Base-by-base conservation (phyloP, 306 rosid species). In the Medicago lupulina region DNA sequence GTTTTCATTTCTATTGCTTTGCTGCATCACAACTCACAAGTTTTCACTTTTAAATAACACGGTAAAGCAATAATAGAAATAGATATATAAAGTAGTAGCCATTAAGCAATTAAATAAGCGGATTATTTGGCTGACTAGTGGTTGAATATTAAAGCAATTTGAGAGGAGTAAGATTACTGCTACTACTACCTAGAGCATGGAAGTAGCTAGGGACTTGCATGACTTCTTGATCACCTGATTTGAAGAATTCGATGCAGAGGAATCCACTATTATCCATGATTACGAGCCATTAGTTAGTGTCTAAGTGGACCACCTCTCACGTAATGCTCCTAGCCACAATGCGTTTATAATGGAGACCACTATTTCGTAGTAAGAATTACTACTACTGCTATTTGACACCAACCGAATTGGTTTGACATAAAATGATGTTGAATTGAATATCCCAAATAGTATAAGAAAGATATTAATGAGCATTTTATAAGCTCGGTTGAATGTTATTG, bases 161-260 rank as follows among this genome's bases (percentile, higher is more conserved):
- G 8, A 18, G 28, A 54, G 31, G 55, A 49, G 19, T 17, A 49
- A 49, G 55, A n/a, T 49, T 15, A 49, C 18, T 15, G 15, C 18
- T 49, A 15, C 9, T 6, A 1, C 17, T 34, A 34, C 38, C 6
- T 34, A 34, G 38, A 34, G 38, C 38, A 34, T 34, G 38, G 7
- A 7, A 16, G 34, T 19, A 10, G 34, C 8, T 54, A 76, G 58
- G 77, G 74, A 55, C 46, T 44, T 40, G 44, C 67, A 39, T 70
- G 43, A 70, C 16, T 55, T 10, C 77, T 81, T 34, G 38, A 34
- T 75, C 76, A 17, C 75, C 60, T 34, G 78, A 60, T 59, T 59
- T 74, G 82, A 84, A 86, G 80, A 88, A 87, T 90, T 88, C 88
- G 87, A 88, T 83, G 89, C 81, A 81, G 82, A 85, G 75, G 76